Percentiles rank a stretch among this genome's conserved stretches.
These are phyloP conservation scores for Gonapodya prolifera DNA, from an alignment of 192 early-diverging fungal species.

Conservation along the genomic window DNA sequence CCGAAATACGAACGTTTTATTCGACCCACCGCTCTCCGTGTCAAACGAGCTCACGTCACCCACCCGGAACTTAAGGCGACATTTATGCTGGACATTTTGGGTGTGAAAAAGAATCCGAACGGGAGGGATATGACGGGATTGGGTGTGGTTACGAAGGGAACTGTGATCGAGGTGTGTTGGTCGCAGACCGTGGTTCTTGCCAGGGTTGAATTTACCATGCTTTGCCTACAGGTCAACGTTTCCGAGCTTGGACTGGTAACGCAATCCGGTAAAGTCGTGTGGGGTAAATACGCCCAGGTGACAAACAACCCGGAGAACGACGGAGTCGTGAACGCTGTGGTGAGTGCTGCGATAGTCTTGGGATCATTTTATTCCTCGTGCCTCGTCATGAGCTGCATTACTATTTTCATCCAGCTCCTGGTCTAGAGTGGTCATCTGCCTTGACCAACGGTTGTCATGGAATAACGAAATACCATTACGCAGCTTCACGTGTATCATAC, in stretches of 20 bases:
- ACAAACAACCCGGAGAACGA: conserved; percentile 99
- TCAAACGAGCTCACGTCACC: conserved; percentile 98
- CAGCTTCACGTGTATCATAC: too few species aligned
- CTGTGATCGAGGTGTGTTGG: conserved; percentile 78
- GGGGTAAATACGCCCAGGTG: conserved; percentile 87
- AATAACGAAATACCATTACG: too few species aligned
- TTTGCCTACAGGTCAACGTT: conserved; percentile 47
- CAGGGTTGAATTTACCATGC: not conserved
- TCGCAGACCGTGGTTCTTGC: too few species aligned
- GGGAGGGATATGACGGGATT: conserved; percentile 90
- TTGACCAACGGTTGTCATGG: too few species aligned
- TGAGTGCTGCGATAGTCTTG: not conserved
- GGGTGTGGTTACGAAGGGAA: conserved; percentile 97
- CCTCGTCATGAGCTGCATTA: too few species aligned
- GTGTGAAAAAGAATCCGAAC: conserved; percentile 98
- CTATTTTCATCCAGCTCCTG: too few species aligned
- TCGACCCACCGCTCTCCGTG: conserved; percentile 91
- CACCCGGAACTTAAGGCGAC: conserved; percentile 97
- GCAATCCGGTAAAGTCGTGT: conserved; percentile 93
- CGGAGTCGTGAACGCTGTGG: conserved; percentile 41
- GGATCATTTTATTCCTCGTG: not conserved
- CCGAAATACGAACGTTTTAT: conserved; percentile 99
- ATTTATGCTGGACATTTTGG: conserved; percentile 90
- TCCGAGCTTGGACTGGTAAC: conserved; percentile 93
- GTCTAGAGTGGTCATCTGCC: too few species aligned